Base-by-base conservation (phyloP, 768 basidiomycete species). In the Leucogyrophana mollusca region DNA sequence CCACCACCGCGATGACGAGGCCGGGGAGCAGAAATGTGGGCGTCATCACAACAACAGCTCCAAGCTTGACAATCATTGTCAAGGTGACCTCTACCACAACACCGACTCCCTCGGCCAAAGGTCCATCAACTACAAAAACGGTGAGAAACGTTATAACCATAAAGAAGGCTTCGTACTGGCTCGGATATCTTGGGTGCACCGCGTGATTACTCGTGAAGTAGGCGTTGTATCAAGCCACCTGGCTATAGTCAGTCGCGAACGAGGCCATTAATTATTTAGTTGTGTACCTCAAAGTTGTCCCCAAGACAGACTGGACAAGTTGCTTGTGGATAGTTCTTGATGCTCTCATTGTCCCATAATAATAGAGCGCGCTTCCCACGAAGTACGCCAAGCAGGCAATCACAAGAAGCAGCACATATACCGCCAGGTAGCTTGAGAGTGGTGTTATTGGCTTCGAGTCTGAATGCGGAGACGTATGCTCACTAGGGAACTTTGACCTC, bases 111-210 rank as follows among this genome's bases (percentile, higher is more conserved):
- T 56, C 47, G 2, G 62, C 44, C 34, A 71, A 46, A 4, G 60
- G 62, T 8, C 61, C 69, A 49, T 74, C 72, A 35, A 73, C 70
- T 64, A 37, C 27, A 27, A 43, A n/a, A 9, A 36, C 13, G 9
- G 18, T 44, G 21, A 54, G 46, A 16, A 1, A 44, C 27, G 16
- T 10, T 41, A 33, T 37, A 34, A 20, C 5, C 2, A 13, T 11
- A 14, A 17, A 18, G 33, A 43, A 38, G 27, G 13, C 0, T 39
- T 51, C 52, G 30, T 47, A 62, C 70, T 52, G 17, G 47, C 38
- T 38, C 54, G 61, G 17, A 86, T 83, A 56, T 87, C 85, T 44
- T 83, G 78, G 1, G 85, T 87, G 58, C 79, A 80, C 41, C 85
- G 73, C 23, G 82, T 68, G 34, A 86, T 78, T 42, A 89, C 77